phyloP scores from a whole-genome alignment of 495 filamentous ascomycete genomes.

The Trichoderma erinaceum region DNA sequence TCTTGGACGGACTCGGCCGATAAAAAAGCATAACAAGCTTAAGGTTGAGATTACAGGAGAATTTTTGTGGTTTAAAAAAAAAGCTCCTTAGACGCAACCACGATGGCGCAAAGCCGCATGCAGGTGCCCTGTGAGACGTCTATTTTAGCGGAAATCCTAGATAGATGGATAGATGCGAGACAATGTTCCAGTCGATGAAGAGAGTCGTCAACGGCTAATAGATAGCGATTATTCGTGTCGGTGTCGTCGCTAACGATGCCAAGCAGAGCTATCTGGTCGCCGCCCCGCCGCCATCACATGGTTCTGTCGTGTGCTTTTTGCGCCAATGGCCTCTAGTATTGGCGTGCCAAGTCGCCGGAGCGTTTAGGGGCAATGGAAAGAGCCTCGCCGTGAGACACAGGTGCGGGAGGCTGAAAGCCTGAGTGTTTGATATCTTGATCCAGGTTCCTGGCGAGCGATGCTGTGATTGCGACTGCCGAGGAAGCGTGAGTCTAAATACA shows the following conservation, averaged over 20 bases:
- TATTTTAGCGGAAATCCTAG: neutral
- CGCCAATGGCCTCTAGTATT: neutral
- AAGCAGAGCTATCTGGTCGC: neutral
- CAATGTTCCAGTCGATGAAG: too few species aligned
- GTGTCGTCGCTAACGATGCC: neutral
- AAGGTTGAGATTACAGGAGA: slow-evolving; percentile 9
- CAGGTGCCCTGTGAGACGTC: neutral
- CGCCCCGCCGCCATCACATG: slow-evolving; percentile 7
- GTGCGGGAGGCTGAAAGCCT: neutral
- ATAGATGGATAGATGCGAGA: neutral
- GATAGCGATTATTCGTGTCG: neutral
- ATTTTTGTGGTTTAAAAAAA: neutral
- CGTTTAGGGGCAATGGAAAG: neutral
- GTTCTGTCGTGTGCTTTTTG: neutral
- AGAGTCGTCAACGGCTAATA: neutral
- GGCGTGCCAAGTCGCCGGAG: neutral
- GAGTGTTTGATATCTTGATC: neutral
- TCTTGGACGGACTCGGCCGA: neutral
- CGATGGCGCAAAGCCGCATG: neutral
- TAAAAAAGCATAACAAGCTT: slow-evolving; percentile 13
- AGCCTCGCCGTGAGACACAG: neutral
- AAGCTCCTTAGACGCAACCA: neutral
- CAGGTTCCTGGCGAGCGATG: neutral
- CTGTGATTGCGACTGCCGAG: neutral
- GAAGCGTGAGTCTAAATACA: neutral